Evolutionary conservation across 805 yeast species (phyloP), one percentile per base, ranked within the genome.

Genomic region (Candida ulmi): DNA sequence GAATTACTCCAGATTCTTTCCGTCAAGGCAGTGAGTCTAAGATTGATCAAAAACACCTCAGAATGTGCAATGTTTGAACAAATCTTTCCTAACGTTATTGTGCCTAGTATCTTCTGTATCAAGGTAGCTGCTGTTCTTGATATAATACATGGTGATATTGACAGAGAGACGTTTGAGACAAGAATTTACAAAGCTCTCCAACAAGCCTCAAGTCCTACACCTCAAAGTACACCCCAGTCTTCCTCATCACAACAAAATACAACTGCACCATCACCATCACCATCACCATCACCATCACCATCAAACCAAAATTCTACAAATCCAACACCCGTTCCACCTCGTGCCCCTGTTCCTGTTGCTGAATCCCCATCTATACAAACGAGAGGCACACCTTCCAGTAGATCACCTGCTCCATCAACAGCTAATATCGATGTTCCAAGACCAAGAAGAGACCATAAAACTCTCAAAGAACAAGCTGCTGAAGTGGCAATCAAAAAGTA

Each of bases 51-150:
- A 34, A 70, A 61, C 3, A 59, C 78, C 2, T 49, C 52, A 1
- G 76, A 77, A 43, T 78, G 65, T 43, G 50, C 44, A 1, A 62
- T 63, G 46, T 79, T 83, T 50, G 62, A 68, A 27, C 79, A 77
- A 44, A 61, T 81, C n/a, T 80, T 78, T 45, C 78, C 78, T 3
- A 60, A 66, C 15, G 62, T 70, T 8, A 51, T 50, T 1, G 65
- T 70, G 3, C 90, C 90, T 2, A 69, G 84, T 45, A 61, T 82
- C 18, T 71, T 75, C 50, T 60, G 81, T 12, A 65, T 84, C n/a
- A 60, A 57, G 26, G 60, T 64, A 11, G 78, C 82, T 7, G 54
- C 61, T 30, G 63, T 78, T 5, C 44, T 73, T 26, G 77, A 70
- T 34, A 48, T 66, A 3, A 58, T 78, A 11, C 58, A 60, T 8